These are phyloP conservation scores for Salicornia ramosissima DNA, from an alignment of 148 eudicot genomes.

Conservation along the genomic window DNA sequence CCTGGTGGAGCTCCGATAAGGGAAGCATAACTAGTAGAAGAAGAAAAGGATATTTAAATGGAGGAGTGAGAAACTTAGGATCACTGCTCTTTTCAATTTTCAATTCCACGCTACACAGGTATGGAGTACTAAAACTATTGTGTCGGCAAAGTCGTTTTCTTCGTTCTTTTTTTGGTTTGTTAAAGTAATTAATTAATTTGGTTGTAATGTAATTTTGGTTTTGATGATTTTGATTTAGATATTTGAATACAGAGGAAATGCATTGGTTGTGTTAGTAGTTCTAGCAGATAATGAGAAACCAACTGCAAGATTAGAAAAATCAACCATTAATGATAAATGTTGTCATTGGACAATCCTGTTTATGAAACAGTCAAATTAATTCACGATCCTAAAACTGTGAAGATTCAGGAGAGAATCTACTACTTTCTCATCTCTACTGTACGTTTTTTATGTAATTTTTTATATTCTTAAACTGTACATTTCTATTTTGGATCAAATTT, in stretches of 20 bases:
- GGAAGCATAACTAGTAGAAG: background rate
- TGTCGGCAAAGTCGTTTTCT: slow-evolving; percentile 15
- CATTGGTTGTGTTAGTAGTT: slow-evolving; percentile 65
- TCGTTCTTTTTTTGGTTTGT: background rate
- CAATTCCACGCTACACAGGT: slow-evolving; percentile 95
- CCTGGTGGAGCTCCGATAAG: slow-evolving; percentile 29
- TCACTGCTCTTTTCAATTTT: slow-evolving; percentile 67
- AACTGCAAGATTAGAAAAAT: slow-evolving; percentile 66
- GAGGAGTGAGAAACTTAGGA: slow-evolving; percentile 69
- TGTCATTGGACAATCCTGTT: slow-evolving; percentile 78
- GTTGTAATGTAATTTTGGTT: slow-evolving; percentile 2
- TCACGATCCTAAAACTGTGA: slow-evolving; percentile 68
- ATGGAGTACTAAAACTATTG: slow-evolving; percentile 9
- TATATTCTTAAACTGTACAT: too few relatives aligned
- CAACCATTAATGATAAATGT: slow-evolving; percentile 49
- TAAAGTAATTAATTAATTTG: background rate
- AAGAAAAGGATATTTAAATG: slow-evolving; percentile 64
- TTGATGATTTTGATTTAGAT: slow-evolving; percentile 34
- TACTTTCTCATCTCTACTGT: slow-evolving; percentile 73
- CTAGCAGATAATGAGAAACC: slow-evolving; percentile 84
- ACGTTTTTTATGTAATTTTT: slow-evolving; percentile 28
- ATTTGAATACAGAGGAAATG: slow-evolving; percentile 46
- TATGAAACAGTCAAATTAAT: slow-evolving; percentile 70
- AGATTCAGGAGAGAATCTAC: slow-evolving; percentile 72
- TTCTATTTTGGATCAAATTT: background rate